Conservation (phyloP, 2,329 filamentous ascomycete species). For the Endoconidiophora laricicola region DNA sequence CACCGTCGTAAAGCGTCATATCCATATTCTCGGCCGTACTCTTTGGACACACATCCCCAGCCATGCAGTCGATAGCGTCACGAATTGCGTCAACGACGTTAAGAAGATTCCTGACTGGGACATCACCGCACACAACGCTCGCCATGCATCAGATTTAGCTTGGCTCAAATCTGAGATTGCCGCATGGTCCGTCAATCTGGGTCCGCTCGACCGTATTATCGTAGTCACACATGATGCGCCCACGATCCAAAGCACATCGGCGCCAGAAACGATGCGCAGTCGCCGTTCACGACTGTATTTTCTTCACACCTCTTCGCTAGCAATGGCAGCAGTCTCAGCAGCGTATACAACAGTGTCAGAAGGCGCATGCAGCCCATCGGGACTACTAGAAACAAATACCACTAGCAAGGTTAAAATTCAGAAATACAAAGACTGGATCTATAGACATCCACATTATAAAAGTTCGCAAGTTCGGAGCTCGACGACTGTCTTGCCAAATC, state of each 20-base stretch:
- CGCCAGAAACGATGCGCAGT: conserved; percentile 29
- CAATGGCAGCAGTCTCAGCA: no score
- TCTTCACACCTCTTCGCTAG: conserved; percentile 28
- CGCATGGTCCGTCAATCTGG: conserved; percentile 5
- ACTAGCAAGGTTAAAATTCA: conserved; percentile 9
- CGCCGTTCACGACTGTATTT: conserved; percentile 33
- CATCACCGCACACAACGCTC: conserved; percentile 29
- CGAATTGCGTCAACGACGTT: conserved; percentile 34
- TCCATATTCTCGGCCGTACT: conserved; percentile 35
- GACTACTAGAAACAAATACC: no score
- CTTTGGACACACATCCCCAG: conserved; percentile 36
- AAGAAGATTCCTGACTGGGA: conserved; percentile 35
- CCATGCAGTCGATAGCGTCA: conserved; percentile 23
- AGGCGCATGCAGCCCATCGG: no score
- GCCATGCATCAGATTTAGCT: conserved; percentile 29
- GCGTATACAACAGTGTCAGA: no score
- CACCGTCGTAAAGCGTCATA: not conserved
- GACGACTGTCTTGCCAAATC: conserved; percentile 27
- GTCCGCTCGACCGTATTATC: conserved; percentile 18
- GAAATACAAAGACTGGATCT: conserved; percentile 25
- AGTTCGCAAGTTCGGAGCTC: conserved; percentile 21
- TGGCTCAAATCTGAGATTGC: conserved; percentile 31
- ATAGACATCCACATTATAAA: conserved; percentile 33
- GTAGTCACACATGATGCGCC: conserved; percentile 43
- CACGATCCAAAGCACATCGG: conserved; percentile 29